These are phyloP conservation scores for Harringtonia aguacate DNA, from an alignment of 2,329 filamentous ascomycete genomes.

Conservation along the genomic window DNA sequence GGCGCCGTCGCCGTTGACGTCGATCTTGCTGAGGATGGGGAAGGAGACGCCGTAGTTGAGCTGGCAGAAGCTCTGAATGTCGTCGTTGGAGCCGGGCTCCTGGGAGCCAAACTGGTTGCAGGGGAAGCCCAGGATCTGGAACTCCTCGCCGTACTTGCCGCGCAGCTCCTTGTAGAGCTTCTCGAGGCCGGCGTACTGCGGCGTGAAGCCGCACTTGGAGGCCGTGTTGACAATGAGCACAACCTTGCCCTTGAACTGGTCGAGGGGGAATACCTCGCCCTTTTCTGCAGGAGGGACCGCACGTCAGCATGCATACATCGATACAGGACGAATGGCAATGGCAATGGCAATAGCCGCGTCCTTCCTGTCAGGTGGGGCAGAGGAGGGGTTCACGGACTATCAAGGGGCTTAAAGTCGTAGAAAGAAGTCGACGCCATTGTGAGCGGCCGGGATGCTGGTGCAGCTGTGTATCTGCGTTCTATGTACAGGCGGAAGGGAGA, in stretches of 20 bases:
- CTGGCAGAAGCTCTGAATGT: constrained; percentile 79
- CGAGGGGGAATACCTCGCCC: constrained; percentile 60
- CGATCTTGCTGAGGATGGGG: constrained; percentile 82
- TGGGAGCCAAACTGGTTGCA: constrained; percentile 96
- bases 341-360: too few species aligned
- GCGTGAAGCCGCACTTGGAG: constrained; percentile 97
- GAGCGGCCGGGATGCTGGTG: too few species aligned
- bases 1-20: constrained; percentile 82
- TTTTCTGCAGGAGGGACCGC: constrained; percentile 49
- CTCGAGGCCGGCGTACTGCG: constrained; percentile 86
- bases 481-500: too few species aligned
- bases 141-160: constrained; percentile 60
- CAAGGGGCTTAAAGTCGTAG: constrained; percentile 75
- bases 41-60: constrained; percentile 91
- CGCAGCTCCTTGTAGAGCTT: constrained; percentile 74
- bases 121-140: constrained; percentile 87
- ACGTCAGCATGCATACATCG: not conserved
- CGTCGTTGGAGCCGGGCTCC: constrained; percentile 73
- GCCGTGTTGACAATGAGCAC: constrained; percentile 95
- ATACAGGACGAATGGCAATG: not conserved
- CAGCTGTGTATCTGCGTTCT: too few species aligned
- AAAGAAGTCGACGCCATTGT: constrained; percentile 60
- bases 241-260: constrained; percentile 77
- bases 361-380: too few species aligned
- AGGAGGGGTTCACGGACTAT: constrained; percentile 51